Percentiles rank a stretch among this genome's conserved stretches.
Evolutionary conservation across 2,329 filamentous ascomycete species (phyloP).

Genomic region (Apiospora hydei): DNA sequence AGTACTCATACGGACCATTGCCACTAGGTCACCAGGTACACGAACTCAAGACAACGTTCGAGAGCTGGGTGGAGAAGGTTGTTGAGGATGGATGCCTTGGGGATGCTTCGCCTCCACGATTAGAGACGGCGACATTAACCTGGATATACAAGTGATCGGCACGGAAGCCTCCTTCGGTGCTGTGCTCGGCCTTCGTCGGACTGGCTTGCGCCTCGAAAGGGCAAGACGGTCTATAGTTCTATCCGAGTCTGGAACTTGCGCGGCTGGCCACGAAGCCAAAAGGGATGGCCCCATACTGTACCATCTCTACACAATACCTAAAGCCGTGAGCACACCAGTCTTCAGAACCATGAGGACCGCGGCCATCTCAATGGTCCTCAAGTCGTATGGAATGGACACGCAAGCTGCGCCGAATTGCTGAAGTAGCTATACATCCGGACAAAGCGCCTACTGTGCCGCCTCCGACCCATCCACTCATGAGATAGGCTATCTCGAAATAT

Average conservation of each 20-base stretch:
- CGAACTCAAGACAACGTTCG: conserved; percentile 40
- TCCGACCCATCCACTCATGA: background rate
- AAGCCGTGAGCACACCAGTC: background rate
- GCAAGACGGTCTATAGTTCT: background rate
- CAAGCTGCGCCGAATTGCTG: background rate
- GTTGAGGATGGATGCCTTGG: conserved; percentile 31
- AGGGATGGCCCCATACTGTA: background rate
- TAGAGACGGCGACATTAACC: conserved; percentile 42
- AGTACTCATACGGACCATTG: conserved; percentile 37
- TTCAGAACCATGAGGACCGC: background rate
- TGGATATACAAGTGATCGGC: conserved; percentile 37
- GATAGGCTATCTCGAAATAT: background rate
- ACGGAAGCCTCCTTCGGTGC: conserved; percentile 60
- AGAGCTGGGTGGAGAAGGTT: conserved; percentile 38
- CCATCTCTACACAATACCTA: background rate
- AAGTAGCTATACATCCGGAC: background rate
- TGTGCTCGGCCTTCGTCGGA: conserved; percentile 59
- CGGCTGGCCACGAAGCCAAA: background rate
- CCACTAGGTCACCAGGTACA: conserved; percentile 40
- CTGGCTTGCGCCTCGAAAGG: background rate
- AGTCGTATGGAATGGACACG: background rate
- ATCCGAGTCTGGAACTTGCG: background rate
- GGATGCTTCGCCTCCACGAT: conserved; percentile 33
- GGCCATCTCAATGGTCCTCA: background rate
- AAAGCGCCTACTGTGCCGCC: background rate